A percentile compares a stretch with the other conserved stretches of the same genome.
phyloP scores from a whole-genome alignment of 768 basidiomycete genomes.

The Boletus huronensis region DNA sequence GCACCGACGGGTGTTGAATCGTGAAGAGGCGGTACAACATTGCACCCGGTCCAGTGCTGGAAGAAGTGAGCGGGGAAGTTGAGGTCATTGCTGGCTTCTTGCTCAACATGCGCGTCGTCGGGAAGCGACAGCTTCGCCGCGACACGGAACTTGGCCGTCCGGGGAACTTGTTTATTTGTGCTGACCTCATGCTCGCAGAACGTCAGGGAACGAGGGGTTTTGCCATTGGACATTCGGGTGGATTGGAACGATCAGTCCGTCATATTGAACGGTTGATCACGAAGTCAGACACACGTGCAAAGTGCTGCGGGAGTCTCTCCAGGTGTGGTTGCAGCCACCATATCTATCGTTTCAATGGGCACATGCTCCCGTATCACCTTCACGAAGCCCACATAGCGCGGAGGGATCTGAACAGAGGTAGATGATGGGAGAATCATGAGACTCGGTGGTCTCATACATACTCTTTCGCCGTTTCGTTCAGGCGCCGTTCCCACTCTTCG shows the following conservation, averaged over 20 bases:
- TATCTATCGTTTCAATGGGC: neutral
- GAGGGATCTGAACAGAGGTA: neutral
- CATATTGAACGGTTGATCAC: neutral
- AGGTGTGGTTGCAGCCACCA: neutral
- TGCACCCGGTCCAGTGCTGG: slow-evolving; percentile 27
- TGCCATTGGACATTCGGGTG: slow-evolving; percentile 21
- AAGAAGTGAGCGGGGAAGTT: slow-evolving; percentile 28
- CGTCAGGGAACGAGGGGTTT: slow-evolving; percentile 8
- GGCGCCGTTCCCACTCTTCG: slow-evolving; percentile 11
- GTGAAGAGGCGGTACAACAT: slow-evolving; percentile 28
- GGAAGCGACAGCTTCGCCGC: slow-evolving; percentile 41
- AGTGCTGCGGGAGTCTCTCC: neutral
- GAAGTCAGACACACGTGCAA: neutral
- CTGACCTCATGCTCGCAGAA: slow-evolving; percentile 10
- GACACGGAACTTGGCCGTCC: slow-evolving; percentile 37
- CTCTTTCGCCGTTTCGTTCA: neutral
- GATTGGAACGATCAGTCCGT: slow-evolving; percentile 1
- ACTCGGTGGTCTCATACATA: neutral
- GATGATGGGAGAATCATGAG: neutral
- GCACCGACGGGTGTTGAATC: slow-evolving; percentile 49
- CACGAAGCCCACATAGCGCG: slow-evolving; percentile 7
- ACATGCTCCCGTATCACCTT: neutral
- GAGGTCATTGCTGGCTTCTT: slow-evolving; percentile 27
- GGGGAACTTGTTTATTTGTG: slow-evolving; percentile 6
- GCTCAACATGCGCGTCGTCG: slow-evolving; percentile 34